phyloP scores from a whole-genome alignment of 2,329 filamentous ascomycete species.

The Cytospora paraplurivora region DNA sequence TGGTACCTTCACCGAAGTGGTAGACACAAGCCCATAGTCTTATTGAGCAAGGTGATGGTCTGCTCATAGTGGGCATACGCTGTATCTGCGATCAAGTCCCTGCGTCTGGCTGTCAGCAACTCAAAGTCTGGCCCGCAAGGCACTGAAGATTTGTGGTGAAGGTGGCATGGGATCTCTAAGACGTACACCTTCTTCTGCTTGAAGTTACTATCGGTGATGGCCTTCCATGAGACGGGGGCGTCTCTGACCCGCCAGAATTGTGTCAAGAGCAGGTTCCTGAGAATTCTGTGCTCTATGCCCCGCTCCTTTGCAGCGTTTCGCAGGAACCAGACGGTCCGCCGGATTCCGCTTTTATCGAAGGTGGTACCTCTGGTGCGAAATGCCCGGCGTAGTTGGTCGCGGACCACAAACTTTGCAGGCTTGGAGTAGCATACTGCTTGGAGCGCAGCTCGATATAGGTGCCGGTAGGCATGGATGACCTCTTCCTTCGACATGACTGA shows the following conservation, averaged over 20 bases:
- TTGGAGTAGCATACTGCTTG: conserved; percentile 71
- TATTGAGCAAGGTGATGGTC: conserved; percentile 73
- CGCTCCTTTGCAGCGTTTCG: conserved; percentile 62
- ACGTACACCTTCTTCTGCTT: conserved; percentile 31
- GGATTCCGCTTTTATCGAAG: conserved; percentile 55
- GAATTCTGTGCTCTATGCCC: conserved; percentile 71
- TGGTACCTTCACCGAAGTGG: conserved; percentile 39
- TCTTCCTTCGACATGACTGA: conserved; percentile 42
- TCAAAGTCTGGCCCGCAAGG: conserved; percentile 24
- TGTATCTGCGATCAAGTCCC: conserved; percentile 32
- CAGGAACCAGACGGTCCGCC: conserved; percentile 71
- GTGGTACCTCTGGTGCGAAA: conserved; percentile 54
- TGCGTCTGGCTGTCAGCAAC: conserved; percentile 30
- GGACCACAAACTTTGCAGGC: conserved; percentile 65
- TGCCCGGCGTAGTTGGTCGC: conserved; percentile 59
- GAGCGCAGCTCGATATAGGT: conserved; percentile 67
- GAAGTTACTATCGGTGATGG: not conserved
- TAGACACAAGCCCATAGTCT: conserved; percentile 68
- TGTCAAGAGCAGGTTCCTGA: conserved; percentile 64
- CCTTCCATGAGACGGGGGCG: conserved; percentile 30
- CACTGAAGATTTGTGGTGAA: not conserved
- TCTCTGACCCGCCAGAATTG: conserved; percentile 36
- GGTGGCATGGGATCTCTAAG: conserved; percentile 19
- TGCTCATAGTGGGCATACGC: conserved; percentile 66
- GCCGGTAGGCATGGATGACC: conserved; percentile 67